A percentile compares a stretch with the other conserved stretches of the same genome.
Conservation (phyloP, 805 yeast species). For the Starmerella khaoyaiensis region DNA sequence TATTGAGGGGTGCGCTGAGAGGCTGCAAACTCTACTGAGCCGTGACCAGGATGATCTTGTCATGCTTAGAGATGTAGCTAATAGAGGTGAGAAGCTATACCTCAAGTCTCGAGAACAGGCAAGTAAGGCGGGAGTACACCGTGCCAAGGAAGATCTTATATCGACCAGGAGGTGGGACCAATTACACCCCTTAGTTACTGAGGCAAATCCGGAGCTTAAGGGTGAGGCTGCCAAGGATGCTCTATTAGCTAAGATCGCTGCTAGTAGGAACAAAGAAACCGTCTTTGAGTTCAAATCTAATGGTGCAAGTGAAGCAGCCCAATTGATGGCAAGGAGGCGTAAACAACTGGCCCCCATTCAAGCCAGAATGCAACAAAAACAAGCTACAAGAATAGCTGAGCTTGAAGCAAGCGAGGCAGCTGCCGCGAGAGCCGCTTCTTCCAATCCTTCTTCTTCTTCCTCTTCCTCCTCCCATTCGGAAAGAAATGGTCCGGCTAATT, state of each 20-base stretch:
- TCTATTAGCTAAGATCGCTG: slow-evolving; percentile 57
- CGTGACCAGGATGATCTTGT: slow-evolving; percentile 52
- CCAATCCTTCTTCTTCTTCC: not conserved
- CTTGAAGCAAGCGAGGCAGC: slow-evolving; percentile 30
- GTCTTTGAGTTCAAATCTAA: slow-evolving; percentile 75
- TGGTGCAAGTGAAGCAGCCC: slow-evolving; percentile 43
- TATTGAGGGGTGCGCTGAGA: slow-evolving; percentile 60
- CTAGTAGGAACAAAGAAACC: slow-evolving; percentile 69
- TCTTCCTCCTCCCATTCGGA: too few relatives aligned
- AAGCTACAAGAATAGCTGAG: slow-evolving; percentile 50
- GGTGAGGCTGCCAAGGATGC: slow-evolving; percentile 70
- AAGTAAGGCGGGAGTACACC: slow-evolving; percentile 68
- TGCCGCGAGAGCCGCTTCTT: slow-evolving; percentile 24
- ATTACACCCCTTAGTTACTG: slow-evolving; percentile 54
- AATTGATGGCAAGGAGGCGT: slow-evolving; percentile 77
- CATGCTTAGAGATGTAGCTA: slow-evolving; percentile 54
- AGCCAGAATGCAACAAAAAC: slow-evolving; percentile 57
- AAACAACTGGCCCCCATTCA: slow-evolving; percentile 81
- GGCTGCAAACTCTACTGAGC: slow-evolving; percentile 46
- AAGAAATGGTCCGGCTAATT: slow-evolving; percentile 30
- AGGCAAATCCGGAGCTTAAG: slow-evolving; percentile 38
- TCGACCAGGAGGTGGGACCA: slow-evolving; percentile 61
- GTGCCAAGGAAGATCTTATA: slow-evolving; percentile 61
- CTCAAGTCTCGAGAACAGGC: slow-evolving; percentile 78
- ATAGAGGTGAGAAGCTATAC: slow-evolving; percentile 79